phyloP scores from a whole-genome alignment of 805 yeast genomes.

The Teunomyces funiuensis region DNA sequence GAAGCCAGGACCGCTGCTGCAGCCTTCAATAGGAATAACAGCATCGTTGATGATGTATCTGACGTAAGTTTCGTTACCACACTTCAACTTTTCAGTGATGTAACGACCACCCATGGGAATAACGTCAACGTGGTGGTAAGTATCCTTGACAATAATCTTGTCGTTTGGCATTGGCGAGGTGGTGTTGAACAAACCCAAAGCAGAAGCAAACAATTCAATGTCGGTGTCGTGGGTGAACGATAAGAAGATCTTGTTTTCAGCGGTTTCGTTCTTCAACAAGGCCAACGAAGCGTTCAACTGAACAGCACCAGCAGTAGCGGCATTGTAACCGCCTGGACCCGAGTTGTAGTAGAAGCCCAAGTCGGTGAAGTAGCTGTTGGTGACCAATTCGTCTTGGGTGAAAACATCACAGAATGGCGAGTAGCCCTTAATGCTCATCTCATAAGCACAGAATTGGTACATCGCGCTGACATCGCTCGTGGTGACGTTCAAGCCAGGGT shows the following conservation, averaged over 20 bases:
- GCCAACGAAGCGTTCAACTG: conserved; percentile 49
- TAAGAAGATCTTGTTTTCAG: conserved; percentile 56
- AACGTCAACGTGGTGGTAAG: conserved; percentile 42
- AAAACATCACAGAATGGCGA: conserved; percentile 69
- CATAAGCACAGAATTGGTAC: conserved; percentile 71
- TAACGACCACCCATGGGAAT: conserved; percentile 44
- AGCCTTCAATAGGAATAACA: conserved; percentile 34
- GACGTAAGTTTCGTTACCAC: conserved; percentile 32
- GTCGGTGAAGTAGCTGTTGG: conserved; percentile 60
- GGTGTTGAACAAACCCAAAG: conserved; percentile 57
- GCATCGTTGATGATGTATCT: conserved; percentile 42
- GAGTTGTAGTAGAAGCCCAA: conserved; percentile 57
- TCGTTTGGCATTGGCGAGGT: conserved; percentile 43
- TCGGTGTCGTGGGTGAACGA: conserved; percentile 78
- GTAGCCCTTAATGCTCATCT: conserved; percentile 64
- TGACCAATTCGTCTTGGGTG: conserved; percentile 65
- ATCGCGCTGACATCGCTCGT: conserved; percentile 51
- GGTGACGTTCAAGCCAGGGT: conserved; percentile 55
- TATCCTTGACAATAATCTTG: conserved; percentile 46
- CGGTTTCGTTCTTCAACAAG: conserved; percentile 43
- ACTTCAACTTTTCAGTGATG: conserved; percentile 35
- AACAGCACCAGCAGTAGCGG: conserved; percentile 60
- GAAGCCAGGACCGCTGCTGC: conserved; percentile 43
- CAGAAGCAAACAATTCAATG: conserved; percentile 57
- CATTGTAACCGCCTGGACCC: conserved; percentile 62